Evolutionary conservation across 2,329 filamentous ascomycete genomes (phyloP).

Genomic region (Paramyrothecium sp.): DNA sequence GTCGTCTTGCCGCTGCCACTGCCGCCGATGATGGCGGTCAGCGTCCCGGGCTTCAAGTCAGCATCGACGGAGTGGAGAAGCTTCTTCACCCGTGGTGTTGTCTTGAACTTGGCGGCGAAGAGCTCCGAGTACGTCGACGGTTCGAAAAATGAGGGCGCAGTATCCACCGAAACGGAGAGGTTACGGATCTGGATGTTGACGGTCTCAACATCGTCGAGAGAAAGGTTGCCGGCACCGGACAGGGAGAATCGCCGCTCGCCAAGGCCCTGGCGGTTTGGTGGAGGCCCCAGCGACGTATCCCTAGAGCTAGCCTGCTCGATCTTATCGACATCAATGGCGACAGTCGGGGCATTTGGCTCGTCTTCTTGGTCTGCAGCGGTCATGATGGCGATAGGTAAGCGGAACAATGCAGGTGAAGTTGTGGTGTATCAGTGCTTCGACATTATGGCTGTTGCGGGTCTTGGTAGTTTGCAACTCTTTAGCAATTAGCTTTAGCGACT

Average conservation of each 20-base stretch:
- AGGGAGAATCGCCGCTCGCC: constrained; percentile 22
- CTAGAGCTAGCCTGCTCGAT: constrained; percentile 29
- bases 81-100: constrained; percentile 38
- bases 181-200: constrained; percentile 53
- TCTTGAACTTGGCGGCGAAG: constrained; percentile 34
- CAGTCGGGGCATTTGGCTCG: background rate
- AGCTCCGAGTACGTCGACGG: constrained; percentile 44
- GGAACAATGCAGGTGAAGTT: background rate
- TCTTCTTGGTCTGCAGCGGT: background rate
- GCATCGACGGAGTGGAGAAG: constrained; percentile 65
- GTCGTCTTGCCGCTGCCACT: constrained; percentile 74
- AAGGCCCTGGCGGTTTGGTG: constrained; percentile 4
- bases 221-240: constrained; percentile 34
- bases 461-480: too few species aligned
- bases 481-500: too few species aligned
- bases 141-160: constrained; percentile 52
- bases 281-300: constrained; percentile 24
- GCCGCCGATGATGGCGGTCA: constrained; percentile 75
- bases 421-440: too few species aligned
- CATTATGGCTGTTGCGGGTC: too few species aligned
- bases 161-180: constrained; percentile 56
- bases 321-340: constrained; percentile 25
- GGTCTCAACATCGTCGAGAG: constrained; percentile 52
- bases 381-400: background rate
- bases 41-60: constrained; percentile 60